Evolutionary conservation across 805 yeast genomes (phyloP), one percentile per base, ranked within the genome.

Genomic region (Kodamaea kaohsiungensis): DNA sequence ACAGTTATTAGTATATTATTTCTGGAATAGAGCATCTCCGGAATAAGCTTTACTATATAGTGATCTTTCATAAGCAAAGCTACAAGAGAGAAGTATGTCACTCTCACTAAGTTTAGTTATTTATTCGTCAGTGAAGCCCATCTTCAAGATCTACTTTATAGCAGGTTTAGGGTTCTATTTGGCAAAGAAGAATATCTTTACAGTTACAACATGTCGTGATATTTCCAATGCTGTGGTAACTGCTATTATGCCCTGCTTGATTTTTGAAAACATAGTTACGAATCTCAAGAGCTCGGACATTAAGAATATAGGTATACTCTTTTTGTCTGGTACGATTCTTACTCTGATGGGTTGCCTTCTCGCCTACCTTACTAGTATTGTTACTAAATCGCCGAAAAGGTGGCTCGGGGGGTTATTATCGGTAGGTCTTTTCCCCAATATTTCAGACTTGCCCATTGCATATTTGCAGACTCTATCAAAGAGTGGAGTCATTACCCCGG

Each of bases 371-470:
- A 79, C 82, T 12, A 68, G 72, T 82, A 59, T 77, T 19, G 60
- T 77, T 0, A 78, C 89, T 2, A 84, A 84, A 4, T 81, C 83
- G 4, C 96, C 96, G 2, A 80, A 78, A 55, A 70, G 80, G 39
- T 90, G 96, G 93, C 71, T 79, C 22, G 95, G 96, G 51, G 96
- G 96, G 0, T 65, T 87, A 16, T 57, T 87, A 6, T 79, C 86
- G 27, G 90, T 88, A 8, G 91, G 93, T 0, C 73, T 88, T 30
- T 83, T 89, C 63, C 92, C 91, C 45, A 90, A 90, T 64, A 84
- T 87, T 45, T 83, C 91, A 13, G 96, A 90, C 70, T 75, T 90
- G 53, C 96, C 97, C 0, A 88, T 90, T 60, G 96, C 96, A 0
- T 91, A 90, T 60, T 67, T 86, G 38, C 90, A 86, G 62, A 87